Conservation (phyloP, 2,329 filamentous ascomycete genomes). For the Fusarium papillatum region DNA sequence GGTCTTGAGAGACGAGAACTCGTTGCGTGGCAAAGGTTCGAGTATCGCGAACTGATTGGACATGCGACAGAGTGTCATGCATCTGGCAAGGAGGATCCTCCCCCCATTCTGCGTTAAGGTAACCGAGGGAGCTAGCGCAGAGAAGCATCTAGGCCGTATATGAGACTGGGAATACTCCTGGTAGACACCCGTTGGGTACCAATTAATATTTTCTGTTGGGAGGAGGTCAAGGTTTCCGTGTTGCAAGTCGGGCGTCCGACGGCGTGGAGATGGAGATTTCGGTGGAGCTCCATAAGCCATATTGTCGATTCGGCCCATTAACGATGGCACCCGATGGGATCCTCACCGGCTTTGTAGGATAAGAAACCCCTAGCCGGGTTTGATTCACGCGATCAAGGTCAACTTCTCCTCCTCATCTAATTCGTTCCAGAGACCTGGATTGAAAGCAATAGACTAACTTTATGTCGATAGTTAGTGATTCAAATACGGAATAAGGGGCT, state of each 20-base stretch:
- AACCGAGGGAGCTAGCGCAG: neutral
- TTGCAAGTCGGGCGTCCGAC: neutral
- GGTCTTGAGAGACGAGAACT: too few relatives aligned
- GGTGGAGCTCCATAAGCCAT: neutral
- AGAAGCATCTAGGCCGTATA: neutral
- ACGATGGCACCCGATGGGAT: neutral
- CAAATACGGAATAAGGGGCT: neutral
- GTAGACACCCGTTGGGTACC: neutral
- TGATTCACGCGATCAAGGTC: neutral
- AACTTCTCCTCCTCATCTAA: neutral
- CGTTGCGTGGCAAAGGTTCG: too few relatives aligned
- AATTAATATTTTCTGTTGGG: neutral
- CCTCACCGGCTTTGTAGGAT: neutral
- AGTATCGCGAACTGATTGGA: too few relatives aligned
- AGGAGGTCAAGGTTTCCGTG: neutral
- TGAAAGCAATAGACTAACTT: neutral
- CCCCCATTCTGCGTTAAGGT: neutral
- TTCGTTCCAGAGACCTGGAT: neutral
- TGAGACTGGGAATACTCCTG: neutral
- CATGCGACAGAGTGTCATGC: too few relatives aligned
- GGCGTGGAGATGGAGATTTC: neutral
- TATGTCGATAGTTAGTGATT: too few relatives aligned
- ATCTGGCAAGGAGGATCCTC: conserved; percentile 29
- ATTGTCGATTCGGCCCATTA: neutral
- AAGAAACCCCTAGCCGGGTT: neutral